phyloP scores from a whole-genome alignment of 768 basidiomycete species.

The Boletales sp. region DNA sequence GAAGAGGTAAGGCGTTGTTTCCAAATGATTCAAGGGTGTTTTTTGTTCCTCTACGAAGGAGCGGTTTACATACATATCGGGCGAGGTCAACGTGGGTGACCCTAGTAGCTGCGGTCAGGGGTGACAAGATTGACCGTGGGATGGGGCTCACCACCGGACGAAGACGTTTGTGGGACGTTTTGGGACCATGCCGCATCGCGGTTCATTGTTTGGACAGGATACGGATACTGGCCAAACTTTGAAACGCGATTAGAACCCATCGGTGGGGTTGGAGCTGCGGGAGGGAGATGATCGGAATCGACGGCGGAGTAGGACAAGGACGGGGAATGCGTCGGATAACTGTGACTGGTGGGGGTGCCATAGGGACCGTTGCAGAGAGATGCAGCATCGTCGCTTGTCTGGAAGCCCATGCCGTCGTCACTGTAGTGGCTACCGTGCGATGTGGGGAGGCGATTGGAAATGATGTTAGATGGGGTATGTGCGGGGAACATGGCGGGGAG shows the following conservation, averaged over 20 bases:
- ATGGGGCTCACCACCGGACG: conserved; percentile 28
- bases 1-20: conserved; percentile 56
- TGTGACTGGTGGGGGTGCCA: conserved; percentile 31
- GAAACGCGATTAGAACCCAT: conserved; percentile 40
- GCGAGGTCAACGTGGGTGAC: conserved; percentile 49
- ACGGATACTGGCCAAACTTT: conserved; percentile 53
- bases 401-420: conserved; percentile 47
- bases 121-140: conserved; percentile 25
- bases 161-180: conserved; percentile 28
- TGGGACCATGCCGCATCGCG: conserved; percentile 30
- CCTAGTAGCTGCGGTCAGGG: conserved; percentile 43
- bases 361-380: conserved; percentile 45
- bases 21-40: conserved; percentile 45
- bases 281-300: conserved; percentile 31
- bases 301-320: conserved; percentile 36
- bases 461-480: conserved; percentile 30
- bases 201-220: conserved; percentile 34
- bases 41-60: conserved; percentile 57
- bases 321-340: conserved; percentile 47
- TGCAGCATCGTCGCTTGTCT: conserved; percentile 44
- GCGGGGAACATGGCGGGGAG: conserved; percentile 42
- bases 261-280: conserved; percentile 27
- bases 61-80: conserved; percentile 48
- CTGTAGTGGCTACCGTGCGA: conserved; percentile 33
- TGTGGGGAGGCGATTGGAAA: conserved; percentile 38